Evolutionary conservation across 495 filamentous ascomycete species (phyloP).

Genomic region (Penicillium egyptiacum): DNA sequence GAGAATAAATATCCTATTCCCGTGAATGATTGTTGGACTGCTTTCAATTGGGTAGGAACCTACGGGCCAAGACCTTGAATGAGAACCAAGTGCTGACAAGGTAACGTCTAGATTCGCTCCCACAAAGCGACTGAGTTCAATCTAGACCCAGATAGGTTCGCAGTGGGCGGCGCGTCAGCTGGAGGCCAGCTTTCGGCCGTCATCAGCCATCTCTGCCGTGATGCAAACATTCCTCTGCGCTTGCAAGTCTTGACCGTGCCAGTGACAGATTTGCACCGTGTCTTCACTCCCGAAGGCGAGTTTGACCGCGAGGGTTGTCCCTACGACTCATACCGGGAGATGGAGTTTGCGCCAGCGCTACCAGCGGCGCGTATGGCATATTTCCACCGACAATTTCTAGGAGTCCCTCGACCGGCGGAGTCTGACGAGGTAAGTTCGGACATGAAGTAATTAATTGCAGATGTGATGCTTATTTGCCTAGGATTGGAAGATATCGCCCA

Average conservation of each 20-base stretch:
- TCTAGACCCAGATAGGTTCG: constrained; percentile 31
- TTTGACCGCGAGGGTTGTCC: constrained; percentile 39
- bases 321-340: constrained; percentile 42
- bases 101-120: constrained; percentile 27
- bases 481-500: constrained; percentile 45
- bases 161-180: constrained; percentile 40
- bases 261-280: constrained; percentile 36
- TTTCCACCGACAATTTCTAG: constrained; percentile 41
- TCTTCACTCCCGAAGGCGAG: constrained; percentile 35
- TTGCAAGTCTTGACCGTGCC: constrained; percentile 40
- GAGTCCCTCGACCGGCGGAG: constrained; percentile 33
- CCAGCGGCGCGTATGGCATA: constrained; percentile 41
- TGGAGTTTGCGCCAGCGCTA: constrained; percentile 39
- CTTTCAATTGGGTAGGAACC: constrained; percentile 41
- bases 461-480: constrained; percentile 12
- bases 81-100: background rate
- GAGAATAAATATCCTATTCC: constrained; percentile 39
- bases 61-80: background rate
- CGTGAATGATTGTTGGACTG: constrained; percentile 40
- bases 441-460: background rate
- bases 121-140: constrained; percentile 36
- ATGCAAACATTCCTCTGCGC: constrained; percentile 35
- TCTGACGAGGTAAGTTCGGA: constrained; percentile 31
- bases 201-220: constrained; percentile 37
- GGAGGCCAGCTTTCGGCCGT: constrained; percentile 43